Evolutionary conservation across 2,329 filamentous ascomycete genomes (phyloP), one percentile per base, ranked within the genome.

Genomic region (Botrytis sinoallii): DNA sequence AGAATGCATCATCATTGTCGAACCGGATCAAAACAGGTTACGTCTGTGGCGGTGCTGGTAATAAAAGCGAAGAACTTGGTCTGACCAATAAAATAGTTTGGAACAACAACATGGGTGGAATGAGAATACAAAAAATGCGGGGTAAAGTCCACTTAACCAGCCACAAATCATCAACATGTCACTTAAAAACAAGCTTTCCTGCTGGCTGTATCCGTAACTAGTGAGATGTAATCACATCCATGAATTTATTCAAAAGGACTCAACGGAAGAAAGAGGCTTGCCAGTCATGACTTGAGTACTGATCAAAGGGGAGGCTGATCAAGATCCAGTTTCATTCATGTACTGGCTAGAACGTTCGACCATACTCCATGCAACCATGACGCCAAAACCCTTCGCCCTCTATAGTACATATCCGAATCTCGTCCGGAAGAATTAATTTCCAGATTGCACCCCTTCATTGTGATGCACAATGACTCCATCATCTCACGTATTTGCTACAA

Each of bases 401-500:
- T 69, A 57, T 25, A 38, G 14, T 70, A 70, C 25, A 70, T 60
- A 38, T 35, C 16, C 38, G 38, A 63, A 40, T 70, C 42, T 46
- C 68, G 55, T 42, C 55, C 35, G 29, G 57, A 63, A n/a, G n/a
- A 44, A 44, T 38, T n/a, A 44, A 46, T n/a, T 35, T 63, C 20
- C 46, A 29, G 4, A 52, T 42, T 57, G 35, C 18, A 42, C 55
- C 25, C 3, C 14, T 67, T 12, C 22, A 44, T 32, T 42, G 18
- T 42, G n/a, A 57, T 59, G 25, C 42, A 65, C n/a, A 35, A 42
- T 64, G 35, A 46, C 20, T 29, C 38, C 12, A 48, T 80, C 76
- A 82, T 79, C 80, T 80, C 75, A 82, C 81, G 74, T 82, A 82
- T 77, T 82, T 82, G 70, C 80, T 81, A 65, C 73, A 63, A 67